Conservation (phyloP, 345 rosid species). For the Microthlaspi erraticum region DNA sequence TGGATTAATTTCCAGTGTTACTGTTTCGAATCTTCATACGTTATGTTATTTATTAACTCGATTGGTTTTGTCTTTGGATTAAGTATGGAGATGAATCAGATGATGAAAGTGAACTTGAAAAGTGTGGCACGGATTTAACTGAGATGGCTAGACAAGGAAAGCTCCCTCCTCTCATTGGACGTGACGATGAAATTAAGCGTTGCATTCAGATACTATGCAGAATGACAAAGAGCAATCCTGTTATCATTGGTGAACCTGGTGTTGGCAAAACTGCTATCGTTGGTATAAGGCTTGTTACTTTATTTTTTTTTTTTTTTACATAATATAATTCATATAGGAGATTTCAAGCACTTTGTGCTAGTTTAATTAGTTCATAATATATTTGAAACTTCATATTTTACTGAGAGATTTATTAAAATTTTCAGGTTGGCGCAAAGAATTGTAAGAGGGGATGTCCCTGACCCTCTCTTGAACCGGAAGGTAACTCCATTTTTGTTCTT, state of each 20-base stretch:
- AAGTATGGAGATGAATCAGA: too few species aligned
- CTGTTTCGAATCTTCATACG: too few species aligned
- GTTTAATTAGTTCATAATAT: too few species aligned
- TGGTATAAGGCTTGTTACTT: neutral
- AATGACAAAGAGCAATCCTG: constrained; percentile 92
- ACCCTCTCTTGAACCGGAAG: constrained; percentile 61
- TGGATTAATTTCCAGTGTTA: too few species aligned
- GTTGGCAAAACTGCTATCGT: constrained; percentile 80
- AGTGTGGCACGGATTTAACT: constrained; percentile 81
- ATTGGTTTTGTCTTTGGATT: too few species aligned
- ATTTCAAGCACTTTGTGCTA: too few species aligned
- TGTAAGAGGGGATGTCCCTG: constrained; percentile 85
- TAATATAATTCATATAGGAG: too few species aligned
- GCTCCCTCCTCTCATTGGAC: constrained; percentile 87
- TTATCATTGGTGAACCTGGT: constrained; percentile 91
- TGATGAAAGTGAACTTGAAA: constrained; percentile 47
- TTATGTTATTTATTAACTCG: too few species aligned
- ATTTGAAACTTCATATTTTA: too few species aligned
- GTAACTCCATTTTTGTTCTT: neutral
- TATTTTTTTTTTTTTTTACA: too few species aligned
- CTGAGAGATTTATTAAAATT: too few species aligned
- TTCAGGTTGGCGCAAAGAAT: constrained; percentile 74
- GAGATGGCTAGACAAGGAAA: constrained; percentile 89
- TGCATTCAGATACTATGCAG: constrained; percentile 82
- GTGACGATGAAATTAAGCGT: constrained; percentile 85